Evolutionary conservation across 345 rosid species (phyloP), one percentile per base, ranked within the genome.

Genomic region (Arabis alpina): DNA sequence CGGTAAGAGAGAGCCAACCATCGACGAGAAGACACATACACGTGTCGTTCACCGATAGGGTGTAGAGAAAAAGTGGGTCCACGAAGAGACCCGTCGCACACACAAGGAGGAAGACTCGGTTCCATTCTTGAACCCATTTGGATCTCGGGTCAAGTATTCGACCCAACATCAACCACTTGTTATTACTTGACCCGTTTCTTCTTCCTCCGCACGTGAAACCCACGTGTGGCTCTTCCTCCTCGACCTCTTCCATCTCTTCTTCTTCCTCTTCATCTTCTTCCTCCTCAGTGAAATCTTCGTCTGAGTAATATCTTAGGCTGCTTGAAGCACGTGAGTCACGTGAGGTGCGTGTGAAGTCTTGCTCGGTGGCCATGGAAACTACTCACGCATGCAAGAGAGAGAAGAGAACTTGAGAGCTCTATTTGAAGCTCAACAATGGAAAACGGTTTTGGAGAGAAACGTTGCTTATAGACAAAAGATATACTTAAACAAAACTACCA

Each of bases 1-100:
- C 95, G n/a, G 95, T 84, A 79, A 91, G 83, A 77, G 97, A 92
- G 30, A 91, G 86, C 97, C 96, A 89, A 3, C 98, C 94, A 27
- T 93, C 98, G 45, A 93, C 74, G 78, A 89, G 86, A 45, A 93
- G 86, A 75, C 96, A 91, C 90, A 83, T 83, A 60, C 82, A 87
- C 14, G 82, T 76, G 36, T 85, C 90, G 68, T 90, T 89, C 2
- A 93, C 65, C 4, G 97, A 87, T 27, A 93, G 74, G 5, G 89
- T 82, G 76, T 91, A 93, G 76, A 93, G 90, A 80, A 93, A 93
- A 39, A 93, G 90, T 14, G 98, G 99, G 77, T 94, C 99, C 37
- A 94, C 89, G 56, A 91, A 89, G 0, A 94, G 90, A 1, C 97
- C 97, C 5, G 89, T 79, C 8, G 95, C 91, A 51, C 96, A 87